phyloP scores from a whole-genome alignment of 2,329 filamentous ascomycete genomes.

The Ceratocystiopsis brevicomis region DNA sequence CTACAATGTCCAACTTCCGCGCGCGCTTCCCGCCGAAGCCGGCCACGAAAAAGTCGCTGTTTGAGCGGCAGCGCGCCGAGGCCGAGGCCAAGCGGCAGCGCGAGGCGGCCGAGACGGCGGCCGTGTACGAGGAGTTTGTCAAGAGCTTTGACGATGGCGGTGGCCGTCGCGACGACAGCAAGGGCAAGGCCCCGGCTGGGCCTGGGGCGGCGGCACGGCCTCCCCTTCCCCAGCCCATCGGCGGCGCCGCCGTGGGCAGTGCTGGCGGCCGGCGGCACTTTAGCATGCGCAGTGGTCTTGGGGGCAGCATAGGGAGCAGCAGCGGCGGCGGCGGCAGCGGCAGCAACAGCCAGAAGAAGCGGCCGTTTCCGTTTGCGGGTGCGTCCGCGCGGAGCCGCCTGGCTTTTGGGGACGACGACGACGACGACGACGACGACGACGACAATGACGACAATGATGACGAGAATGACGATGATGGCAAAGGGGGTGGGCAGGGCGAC shows the following conservation, averaged over 20 bases:
- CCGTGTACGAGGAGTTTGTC: constrained; percentile 72
- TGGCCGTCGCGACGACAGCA: constrained; percentile 33
- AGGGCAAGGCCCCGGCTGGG: constrained; percentile 17
- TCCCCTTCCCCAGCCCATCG: constrained; percentile 15
- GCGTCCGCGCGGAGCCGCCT: constrained; percentile 13
- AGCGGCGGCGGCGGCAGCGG: too few relatives aligned
- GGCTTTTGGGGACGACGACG: constrained; percentile 24
- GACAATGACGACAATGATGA: constrained; percentile 35
- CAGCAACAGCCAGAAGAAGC: neutral
- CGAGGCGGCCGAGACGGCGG: constrained; percentile 73
- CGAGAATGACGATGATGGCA: constrained; percentile 30
- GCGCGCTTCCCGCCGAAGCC: constrained; percentile 17
- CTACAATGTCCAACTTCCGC: constrained; percentile 6
- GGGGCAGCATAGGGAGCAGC: constrained; percentile 36
- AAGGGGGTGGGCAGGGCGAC: too few relatives aligned
- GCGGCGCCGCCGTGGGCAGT: constrained; percentile 5
- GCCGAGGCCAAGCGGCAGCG: constrained; percentile 72
- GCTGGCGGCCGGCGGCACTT: constrained; percentile 44
- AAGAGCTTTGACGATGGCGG: constrained; percentile 55
- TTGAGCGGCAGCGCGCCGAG: constrained; percentile 76
- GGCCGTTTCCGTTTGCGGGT: neutral
- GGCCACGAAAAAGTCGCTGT: constrained; percentile 55
- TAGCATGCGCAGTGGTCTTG: constrained; percentile 38
- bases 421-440: constrained; percentile 41
- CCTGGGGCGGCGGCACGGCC: constrained; percentile 11